Evolutionary conservation across 2,329 filamentous ascomycete species (phyloP).

Genomic region (Gaeumannomyces tritici): DNA sequence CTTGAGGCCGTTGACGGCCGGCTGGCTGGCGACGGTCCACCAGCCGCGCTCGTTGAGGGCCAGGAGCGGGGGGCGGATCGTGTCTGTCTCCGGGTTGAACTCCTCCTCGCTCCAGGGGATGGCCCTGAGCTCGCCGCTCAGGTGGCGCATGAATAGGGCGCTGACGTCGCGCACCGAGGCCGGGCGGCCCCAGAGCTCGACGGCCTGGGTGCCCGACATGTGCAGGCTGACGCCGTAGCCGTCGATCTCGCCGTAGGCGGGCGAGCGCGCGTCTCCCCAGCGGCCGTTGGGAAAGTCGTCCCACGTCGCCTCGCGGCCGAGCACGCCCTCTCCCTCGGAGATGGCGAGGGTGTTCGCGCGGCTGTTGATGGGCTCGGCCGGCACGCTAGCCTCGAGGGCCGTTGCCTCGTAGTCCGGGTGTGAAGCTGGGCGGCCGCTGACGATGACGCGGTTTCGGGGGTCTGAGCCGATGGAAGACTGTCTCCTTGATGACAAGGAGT

Average conservation of each 20-base stretch:
- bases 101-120: conserved; percentile 94
- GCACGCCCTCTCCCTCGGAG: conserved; percentile 80
- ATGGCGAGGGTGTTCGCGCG: conserved; percentile 83
- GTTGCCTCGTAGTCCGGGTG: conserved; percentile 61
- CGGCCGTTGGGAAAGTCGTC: conserved; percentile 96
- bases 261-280: conserved; percentile 87
- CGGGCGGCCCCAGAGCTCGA: conserved; percentile 78
- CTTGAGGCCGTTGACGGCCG: conserved; percentile 76
- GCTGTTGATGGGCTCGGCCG: conserved; percentile 61
- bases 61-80: conserved; percentile 68
- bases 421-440: conserved; percentile 51
- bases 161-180: conserved; percentile 63
- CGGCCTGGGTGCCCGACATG: conserved; percentile 75
- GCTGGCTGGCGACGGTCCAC: conserved; percentile 96
- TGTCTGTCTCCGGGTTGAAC: conserved; percentile 71
- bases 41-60: conserved; percentile 72
- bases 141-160: conserved; percentile 68
- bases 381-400: conserved; percentile 69
- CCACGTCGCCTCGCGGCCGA: conserved; percentile 94
- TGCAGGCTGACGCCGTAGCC: conserved; percentile 97
- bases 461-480: conserved; percentile 75
- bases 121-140: conserved; percentile 68
- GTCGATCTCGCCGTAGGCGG: conserved; percentile 92
- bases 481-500: conserved; percentile 37
- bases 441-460: conserved; percentile 79